Conservation (phyloP, 768 basidiomycete genomes). For the Mrakia gelida region DNA sequence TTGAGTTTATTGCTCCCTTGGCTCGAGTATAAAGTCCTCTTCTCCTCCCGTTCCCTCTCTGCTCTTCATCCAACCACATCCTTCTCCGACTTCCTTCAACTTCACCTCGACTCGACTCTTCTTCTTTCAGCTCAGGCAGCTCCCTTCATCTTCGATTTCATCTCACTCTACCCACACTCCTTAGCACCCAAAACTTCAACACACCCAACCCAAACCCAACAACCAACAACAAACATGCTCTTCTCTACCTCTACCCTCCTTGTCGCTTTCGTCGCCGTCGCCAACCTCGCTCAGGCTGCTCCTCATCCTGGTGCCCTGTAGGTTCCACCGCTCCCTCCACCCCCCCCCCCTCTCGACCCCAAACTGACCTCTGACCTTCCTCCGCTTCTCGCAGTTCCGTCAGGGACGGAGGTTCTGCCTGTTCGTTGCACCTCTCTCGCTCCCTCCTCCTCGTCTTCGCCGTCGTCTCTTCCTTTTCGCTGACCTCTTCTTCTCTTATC, state of each 20-base stretch:
- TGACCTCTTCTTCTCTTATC: too few species aligned
- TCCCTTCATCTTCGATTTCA: background rate
- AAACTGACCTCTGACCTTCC: background rate
- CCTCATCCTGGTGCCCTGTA: background rate
- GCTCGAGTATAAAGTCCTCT: background rate
- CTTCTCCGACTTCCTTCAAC: too few species aligned
- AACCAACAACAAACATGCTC: background rate
- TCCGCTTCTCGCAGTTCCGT: background rate
- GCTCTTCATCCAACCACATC: background rate
- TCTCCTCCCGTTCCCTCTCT: background rate
- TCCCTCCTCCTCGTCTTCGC: background rate
- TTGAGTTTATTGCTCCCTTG: background rate
- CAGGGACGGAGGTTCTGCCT: background rate
- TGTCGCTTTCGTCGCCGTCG: background rate
- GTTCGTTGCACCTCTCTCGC: background rate
- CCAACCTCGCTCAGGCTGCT: background rate
- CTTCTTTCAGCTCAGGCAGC: background rate
- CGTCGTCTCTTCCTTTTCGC: too few species aligned
- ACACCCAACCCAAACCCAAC: background rate
- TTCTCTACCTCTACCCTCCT: background rate
- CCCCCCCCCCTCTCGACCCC: background rate
- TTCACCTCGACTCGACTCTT: background rate
- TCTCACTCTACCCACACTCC: background rate
- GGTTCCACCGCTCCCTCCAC: background rate
- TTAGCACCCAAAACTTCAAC: background rate